phyloP scores from a whole-genome alignment of 2,329 filamentous ascomycete species.

The Aplosporella prunicola region DNA sequence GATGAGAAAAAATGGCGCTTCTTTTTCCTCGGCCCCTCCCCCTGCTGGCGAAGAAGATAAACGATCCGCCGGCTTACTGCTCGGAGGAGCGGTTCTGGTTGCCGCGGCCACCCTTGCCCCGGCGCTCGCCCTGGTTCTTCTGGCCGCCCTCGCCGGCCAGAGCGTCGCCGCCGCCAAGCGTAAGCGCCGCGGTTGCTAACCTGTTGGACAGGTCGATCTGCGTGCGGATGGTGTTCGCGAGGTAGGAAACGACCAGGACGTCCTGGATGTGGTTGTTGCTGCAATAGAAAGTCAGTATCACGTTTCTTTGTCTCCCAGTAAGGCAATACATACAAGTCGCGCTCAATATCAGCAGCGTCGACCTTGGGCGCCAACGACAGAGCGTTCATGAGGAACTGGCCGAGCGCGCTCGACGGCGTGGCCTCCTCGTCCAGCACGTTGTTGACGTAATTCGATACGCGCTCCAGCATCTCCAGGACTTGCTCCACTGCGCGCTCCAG shows the following conservation, averaged over 20 bases:
- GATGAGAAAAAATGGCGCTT: constrained; percentile 3
- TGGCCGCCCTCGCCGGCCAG: constrained; percentile 25
- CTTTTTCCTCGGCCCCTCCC: not conserved
- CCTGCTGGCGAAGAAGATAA: not conserved
- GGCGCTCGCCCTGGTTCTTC: constrained; percentile 23
- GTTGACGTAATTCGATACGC: constrained; percentile 84
- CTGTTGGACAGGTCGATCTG: constrained; percentile 98
- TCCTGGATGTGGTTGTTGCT: constrained; percentile 99
- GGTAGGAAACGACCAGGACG: constrained; percentile 93
- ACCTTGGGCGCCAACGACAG: constrained; percentile 93
- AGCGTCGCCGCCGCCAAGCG: constrained; percentile 35
- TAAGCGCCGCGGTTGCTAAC: constrained; percentile 57
- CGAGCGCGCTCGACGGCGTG: constrained; percentile 79
- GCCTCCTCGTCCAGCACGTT: constrained; percentile 90
- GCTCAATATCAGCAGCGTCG: constrained; percentile 78
- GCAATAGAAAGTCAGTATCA: constrained; percentile 23
- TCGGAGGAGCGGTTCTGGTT: constrained; percentile 12
- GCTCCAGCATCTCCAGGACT: constrained; percentile 80
- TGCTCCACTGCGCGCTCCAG: constrained; percentile 79
- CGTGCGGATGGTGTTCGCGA: constrained; percentile 96
- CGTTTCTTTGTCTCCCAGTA: not conserved
- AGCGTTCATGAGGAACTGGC: constrained; percentile 91
- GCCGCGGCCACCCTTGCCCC: constrained; percentile 21
- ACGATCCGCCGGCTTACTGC: constrained; percentile 4
- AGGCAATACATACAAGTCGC: constrained; percentile 62